Base-by-base conservation (phyloP, 2,329 filamentous ascomycete species). In the Xylariaceae sp. region DNA sequence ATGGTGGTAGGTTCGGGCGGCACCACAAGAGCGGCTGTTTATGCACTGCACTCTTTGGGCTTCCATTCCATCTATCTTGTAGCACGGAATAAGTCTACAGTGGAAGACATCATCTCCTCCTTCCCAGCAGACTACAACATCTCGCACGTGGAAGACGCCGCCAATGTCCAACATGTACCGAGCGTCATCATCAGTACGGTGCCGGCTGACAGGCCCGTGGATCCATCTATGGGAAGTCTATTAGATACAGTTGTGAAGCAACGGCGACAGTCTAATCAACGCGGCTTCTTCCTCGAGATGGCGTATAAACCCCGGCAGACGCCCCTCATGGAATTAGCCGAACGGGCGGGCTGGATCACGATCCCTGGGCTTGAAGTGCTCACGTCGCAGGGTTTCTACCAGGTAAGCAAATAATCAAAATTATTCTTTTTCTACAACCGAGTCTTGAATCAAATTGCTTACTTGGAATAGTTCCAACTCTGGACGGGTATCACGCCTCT, bases 1-100 rank as follows among this genome's bases (percentile, higher is more conserved):
- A 81, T 96, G 61, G 89, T 97, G 11, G 83, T 99, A 51, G 94
- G 94, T 2, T 89, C 90, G 6, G 94, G 94, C 11, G 94, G 94
- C 29, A 99, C 94, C 4, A 89, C 91, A 0, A 85, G 94, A 54
- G 94, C 92, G 4, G 94, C 92, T 41, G 86, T 97, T 66, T 96
- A 89, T 67, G 89, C 92, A 1, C 77, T 99, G 29, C 85, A 91
- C 63, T 83, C 83, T 43, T 88, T 97, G 71, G 87, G 87, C 34
- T 95, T 89, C 73, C 80, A 80, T 6, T 90, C 91, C 2, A 88
- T 99, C 66, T 96, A 95, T 71, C 77, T 97, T 50, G 82, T 94
- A 30, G 92, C 91, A 26, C 85, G 94, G 47, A 88, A 87, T 52
- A 72, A 80, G 9, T 73, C 77, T 42, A 91, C 91, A 65, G 82